Evolutionary conservation across 805 yeast species (phyloP), one percentile per base, ranked within the genome.

Genomic region (Metschnikowia hibisci): DNA sequence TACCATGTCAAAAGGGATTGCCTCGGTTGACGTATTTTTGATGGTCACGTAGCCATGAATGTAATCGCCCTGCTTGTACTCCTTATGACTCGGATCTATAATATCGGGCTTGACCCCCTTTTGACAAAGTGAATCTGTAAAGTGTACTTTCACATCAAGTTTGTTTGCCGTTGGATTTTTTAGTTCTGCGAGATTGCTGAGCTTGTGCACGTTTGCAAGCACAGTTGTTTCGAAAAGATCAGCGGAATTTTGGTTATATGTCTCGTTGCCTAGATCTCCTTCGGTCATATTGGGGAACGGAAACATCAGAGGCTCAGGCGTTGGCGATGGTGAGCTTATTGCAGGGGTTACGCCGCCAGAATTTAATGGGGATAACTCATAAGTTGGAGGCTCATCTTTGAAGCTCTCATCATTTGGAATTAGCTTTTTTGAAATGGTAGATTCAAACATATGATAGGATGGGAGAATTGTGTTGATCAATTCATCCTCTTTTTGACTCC

Each of bases 11-110:
- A 70, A 70, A 0, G 67, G 58, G 6, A 69, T 58, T 4, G 73
- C 73, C 23, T 45, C 45, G 11, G 51, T 34, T 16, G 61, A 56
- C 6, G 45, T 56, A 49, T 70, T 70, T 14, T 46, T 43, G 12
- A 70, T 62, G 9, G 73, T 68, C 28, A 69, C 72, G 49, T 58
- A 70, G 4, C 76, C 76, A 50, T 69, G 74, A 32, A 70, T 56
- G 47, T 59, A 69, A 47, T 70, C 74, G 27, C 73, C 73, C 46
- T 66, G 72, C 36, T 61, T 59, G 49, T 55, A 67, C 47, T 70
- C 76, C 10, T 46, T 46, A 27, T 52, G 46, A 29, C 55, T 54
- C 1, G 68, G 59, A 43, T 69, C 71, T 12, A 67, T 58, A 13
- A 59, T 49, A 16, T 45, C 45, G 1, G 74, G 74, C 32, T 52